Percentiles rank a stretch among this genome's conserved stretches.
These are phyloP conservation scores for Euphorbia tirucalli DNA, from an alignment of 345 rosid genomes.

Conservation along the genomic window DNA sequence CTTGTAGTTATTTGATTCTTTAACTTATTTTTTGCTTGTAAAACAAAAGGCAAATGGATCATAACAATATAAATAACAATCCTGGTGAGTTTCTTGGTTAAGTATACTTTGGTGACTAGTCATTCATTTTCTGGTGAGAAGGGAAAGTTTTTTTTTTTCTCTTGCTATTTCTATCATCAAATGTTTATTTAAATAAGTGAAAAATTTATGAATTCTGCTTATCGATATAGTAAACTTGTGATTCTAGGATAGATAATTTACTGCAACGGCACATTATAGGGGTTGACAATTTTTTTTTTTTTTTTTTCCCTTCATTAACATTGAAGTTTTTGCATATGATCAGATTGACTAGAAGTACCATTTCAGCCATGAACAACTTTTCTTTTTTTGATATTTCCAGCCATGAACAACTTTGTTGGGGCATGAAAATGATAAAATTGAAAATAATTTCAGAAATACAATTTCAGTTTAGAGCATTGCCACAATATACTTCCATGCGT, in stretches of 20 bases:
- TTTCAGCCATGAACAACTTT: too few species aligned
- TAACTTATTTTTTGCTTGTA: not conserved
- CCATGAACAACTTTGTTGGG: too few species aligned
- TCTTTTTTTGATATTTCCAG: too few species aligned
- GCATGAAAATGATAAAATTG: not conserved
- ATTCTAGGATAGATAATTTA: too few species aligned
- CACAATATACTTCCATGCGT: not conserved
- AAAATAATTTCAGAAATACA: not conserved
- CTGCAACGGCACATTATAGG: too few species aligned
- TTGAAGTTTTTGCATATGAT: not conserved
- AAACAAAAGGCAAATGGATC: not conserved
- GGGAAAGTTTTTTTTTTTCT: not conserved
- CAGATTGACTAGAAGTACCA: too few species aligned
- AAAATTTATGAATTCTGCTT: too few species aligned
- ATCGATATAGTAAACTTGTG: too few species aligned
- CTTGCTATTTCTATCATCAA: not conserved
- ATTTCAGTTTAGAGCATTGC: not conserved
- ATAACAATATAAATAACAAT: not conserved
- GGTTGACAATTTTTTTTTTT: too few species aligned
- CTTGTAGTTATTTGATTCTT: not conserved
- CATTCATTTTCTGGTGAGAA: not conserved
- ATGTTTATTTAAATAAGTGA: too few species aligned
- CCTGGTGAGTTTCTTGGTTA: not conserved
- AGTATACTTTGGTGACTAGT: not conserved
- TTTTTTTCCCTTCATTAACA: not conserved